Conservation (phyloP, 1,139 yeast species). For the Lodderomyces beijingensis region DNA sequence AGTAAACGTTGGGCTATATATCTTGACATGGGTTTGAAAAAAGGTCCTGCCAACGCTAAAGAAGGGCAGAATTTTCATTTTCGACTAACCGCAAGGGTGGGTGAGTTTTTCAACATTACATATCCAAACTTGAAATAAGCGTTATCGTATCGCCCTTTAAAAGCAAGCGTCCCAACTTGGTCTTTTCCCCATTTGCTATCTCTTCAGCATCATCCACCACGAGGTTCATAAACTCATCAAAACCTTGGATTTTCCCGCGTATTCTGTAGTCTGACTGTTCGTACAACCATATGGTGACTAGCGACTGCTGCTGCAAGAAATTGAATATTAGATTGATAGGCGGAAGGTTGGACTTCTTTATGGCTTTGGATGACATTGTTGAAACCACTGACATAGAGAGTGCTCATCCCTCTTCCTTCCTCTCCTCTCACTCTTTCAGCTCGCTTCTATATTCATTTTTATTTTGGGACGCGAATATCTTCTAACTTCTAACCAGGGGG, state of each 20-base stretch:
- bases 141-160: slow-evolving; percentile 94
- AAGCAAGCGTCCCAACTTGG: slow-evolving; percentile 51
- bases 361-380: slow-evolving; percentile 19
- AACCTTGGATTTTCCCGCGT: slow-evolving; percentile 84
- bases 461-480: too few relatives aligned
- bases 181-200: slow-evolving; percentile 42
- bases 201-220: slow-evolving; percentile 91
- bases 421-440: too few relatives aligned
- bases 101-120: too few relatives aligned
- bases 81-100: too few relatives aligned
- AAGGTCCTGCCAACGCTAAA: too few relatives aligned
- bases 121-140: slow-evolving; percentile 58
- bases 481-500: too few relatives aligned
- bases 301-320: slow-evolving; percentile 74
- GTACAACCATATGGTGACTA: slow-evolving; percentile 81
- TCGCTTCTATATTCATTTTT: too few relatives aligned
- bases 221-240: slow-evolving; percentile 96
- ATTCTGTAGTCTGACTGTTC: slow-evolving; percentile 78
- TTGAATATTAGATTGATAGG: slow-evolving; percentile 90
- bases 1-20: too few relatives aligned
- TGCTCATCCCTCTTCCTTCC: too few relatives aligned
- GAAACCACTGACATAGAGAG: too few relatives aligned
- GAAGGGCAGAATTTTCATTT: too few relatives aligned
- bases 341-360: slow-evolving; percentile 56
- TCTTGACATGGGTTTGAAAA: too few relatives aligned